Percentiles rank a stretch among this genome's conserved stretches.
Conservation (phyloP, 2,329 filamentous ascomycete genomes). For the Aspergillus flavus region DNA sequence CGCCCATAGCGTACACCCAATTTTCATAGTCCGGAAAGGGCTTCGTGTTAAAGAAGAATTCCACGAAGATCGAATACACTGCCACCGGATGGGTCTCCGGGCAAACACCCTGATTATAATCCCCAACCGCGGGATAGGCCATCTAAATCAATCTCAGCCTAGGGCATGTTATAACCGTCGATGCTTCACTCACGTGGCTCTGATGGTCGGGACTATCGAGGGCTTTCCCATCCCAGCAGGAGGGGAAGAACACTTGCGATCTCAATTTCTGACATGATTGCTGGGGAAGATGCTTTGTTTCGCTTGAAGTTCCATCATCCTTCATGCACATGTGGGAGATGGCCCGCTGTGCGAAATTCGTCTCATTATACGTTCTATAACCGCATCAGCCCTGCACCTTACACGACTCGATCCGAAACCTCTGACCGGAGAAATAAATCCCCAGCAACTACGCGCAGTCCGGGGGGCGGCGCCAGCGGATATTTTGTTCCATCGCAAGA, state of each 20-base stretch:
- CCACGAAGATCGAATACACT: constrained; percentile 62
- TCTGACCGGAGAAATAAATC: constrained; percentile 21
- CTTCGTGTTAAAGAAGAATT: constrained; percentile 59
- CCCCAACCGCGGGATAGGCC: constrained; percentile 37
- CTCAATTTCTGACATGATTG: constrained; percentile 32
- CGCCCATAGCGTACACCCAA: constrained; percentile 53
- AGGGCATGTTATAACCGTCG: not conserved
- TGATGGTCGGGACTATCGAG: constrained; percentile 36
- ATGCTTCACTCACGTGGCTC: constrained; percentile 30
- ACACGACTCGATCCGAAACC: not conserved
- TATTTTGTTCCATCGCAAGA: constrained; percentile 13
- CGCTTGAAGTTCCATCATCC: constrained; percentile 44
- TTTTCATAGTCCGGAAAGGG: constrained; percentile 49
- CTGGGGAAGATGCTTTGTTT: constrained; percentile 67
- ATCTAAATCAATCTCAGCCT: constrained; percentile 21
- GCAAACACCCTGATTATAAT: constrained; percentile 38
- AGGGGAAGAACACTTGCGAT: constrained; percentile 41
- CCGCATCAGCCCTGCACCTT: not conserved
- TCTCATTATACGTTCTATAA: constrained; percentile 22
- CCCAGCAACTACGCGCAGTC: constrained; percentile 27
- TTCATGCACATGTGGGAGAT: constrained; percentile 61
- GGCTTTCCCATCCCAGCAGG: constrained; percentile 42
- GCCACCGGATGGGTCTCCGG: constrained; percentile 53
- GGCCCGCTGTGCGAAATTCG: constrained; percentile 44
- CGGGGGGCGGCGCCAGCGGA: constrained; percentile 25